These are phyloP conservation scores for Tetrapisispora nanseiensis DNA, from an alignment of 805 yeast species.

Conservation along the genomic window DNA sequence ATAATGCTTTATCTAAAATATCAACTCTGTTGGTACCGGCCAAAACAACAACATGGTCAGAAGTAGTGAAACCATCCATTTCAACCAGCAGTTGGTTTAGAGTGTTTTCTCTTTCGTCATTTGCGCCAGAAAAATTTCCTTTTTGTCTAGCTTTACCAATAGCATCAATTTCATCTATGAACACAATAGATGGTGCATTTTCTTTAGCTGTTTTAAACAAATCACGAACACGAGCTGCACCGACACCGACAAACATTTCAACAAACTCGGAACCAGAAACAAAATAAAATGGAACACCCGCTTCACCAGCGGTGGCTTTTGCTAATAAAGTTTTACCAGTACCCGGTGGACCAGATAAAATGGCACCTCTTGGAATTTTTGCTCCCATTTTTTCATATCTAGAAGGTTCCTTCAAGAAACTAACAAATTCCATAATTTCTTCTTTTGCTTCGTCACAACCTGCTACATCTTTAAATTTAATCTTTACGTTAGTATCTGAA, in stretches of 20 bases:
- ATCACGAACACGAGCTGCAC: slow-evolving; percentile 91
- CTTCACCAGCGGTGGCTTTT: slow-evolving; percentile 94
- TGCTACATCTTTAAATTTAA: slow-evolving; percentile 84
- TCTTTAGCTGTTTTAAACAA: slow-evolving; percentile 82
- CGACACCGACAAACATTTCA: slow-evolving; percentile 97
- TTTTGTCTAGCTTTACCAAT: slow-evolving; percentile 79
- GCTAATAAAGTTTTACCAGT: slow-evolving; percentile 92
- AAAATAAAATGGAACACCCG: slow-evolving; percentile 84
- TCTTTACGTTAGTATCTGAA: slow-evolving; percentile 82
- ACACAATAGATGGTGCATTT: slow-evolving; percentile 82
- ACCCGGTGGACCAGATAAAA: slow-evolving; percentile 92
- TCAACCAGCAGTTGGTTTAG: slow-evolving; percentile 87
- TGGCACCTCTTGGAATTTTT: slow-evolving; percentile 91
- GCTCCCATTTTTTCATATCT: slow-evolving; percentile 87
- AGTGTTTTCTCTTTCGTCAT: slow-evolving; percentile 90
- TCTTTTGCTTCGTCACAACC: slow-evolving; percentile 92
- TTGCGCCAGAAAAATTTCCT: slow-evolving; percentile 71
- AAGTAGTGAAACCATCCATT: slow-evolving; percentile 88
- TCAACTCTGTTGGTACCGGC: slow-evolving; percentile 95
- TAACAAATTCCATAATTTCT: slow-evolving; percentile 92
- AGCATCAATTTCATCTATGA: slow-evolving; percentile 93
- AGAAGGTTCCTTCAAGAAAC: slow-evolving; percentile 72
- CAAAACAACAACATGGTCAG: slow-evolving; percentile 84
- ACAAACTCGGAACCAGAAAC: slow-evolving; percentile 93
- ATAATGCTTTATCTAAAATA: slow-evolving; percentile 76